Base-by-base conservation (phyloP, 2,329 filamentous ascomycete species). In the Apiospora pterosperma region DNA sequence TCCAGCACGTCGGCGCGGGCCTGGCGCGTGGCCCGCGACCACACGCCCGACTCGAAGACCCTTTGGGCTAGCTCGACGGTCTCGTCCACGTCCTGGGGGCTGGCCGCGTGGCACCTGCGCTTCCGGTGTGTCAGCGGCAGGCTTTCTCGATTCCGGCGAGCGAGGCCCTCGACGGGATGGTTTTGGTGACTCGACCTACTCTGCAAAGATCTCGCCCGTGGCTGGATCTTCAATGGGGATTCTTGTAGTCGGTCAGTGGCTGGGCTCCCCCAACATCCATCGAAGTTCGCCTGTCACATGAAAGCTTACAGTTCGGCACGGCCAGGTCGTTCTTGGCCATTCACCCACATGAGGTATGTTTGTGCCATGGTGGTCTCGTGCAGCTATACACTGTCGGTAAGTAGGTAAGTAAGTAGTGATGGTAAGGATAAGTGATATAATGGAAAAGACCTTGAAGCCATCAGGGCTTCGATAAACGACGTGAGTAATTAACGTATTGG, bases 1-100 rank as follows among this genome's bases (percentile, higher is more conserved):
- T 90, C 87, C 14, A 92, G 81, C 8, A 90, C 85, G 23, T 86
- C 82, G 65, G 88, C 90, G 25, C 89, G 86, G 11, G 78, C 71
- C 61, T 89, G 84, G 19, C 85, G 81, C 3, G 88, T 79, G 2
- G 82, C 80, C 62, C 77, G 81, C 3, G 88, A 87, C 87, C 87
- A 90, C 39, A 79, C 64, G 21, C 86, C 85, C 0, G 78, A 77
- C 58, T 78, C 76, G 77, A 86, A 88, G 28, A 76, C 73, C 11
- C 69, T 68, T 62, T 85, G 80, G 42, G 83, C 83, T 5, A 72
- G 66, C 31, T 73, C 63, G 21, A 85, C 73, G 31, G 79, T 73
- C 14, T 75, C 64, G 8, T 80, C 74, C 19, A 85, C 81, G 64
- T 85, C 81, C 5, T 76, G 66, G 4, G 73, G 36, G 2, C 82